These are phyloP conservation scores for Spathaspora passalidarum DNA, from an alignment of 805 yeast genomes.

Conservation along the genomic window DNA sequence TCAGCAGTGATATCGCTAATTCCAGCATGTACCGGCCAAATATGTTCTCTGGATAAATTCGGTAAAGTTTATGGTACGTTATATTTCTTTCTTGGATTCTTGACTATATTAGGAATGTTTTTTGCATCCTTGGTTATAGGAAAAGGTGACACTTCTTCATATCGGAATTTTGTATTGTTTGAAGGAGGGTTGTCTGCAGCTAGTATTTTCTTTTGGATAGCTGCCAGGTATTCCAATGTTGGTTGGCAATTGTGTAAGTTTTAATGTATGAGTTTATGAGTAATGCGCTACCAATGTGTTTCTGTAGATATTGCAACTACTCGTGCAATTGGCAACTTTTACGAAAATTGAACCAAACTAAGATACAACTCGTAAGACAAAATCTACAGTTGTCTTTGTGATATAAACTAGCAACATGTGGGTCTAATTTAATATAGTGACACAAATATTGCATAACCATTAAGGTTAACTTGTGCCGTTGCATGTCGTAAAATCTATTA, in stretches of 20 bases:
- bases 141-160: slow-evolving; percentile 24
- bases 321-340: background rate
- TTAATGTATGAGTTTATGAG: slow-evolving; percentile 9
- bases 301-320: too few relatives aligned
- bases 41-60: slow-evolving; percentile 52
- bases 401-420: too few relatives aligned
- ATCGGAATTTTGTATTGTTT: slow-evolving; percentile 43
- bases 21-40: slow-evolving; percentile 59
- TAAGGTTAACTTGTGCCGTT: too few relatives aligned
- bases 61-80: slow-evolving; percentile 56
- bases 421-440: too few relatives aligned
- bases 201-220: slow-evolving; percentile 37
- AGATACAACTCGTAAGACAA: too few relatives aligned
- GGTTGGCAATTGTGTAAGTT: slow-evolving; percentile 39
- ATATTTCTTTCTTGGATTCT: slow-evolving; percentile 35
- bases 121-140: slow-evolving; percentile 25
- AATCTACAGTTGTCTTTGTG: too few relatives aligned
- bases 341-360: too few relatives aligned
- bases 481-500: background rate
- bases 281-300: background rate
- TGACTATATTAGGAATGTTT: slow-evolving; percentile 28
- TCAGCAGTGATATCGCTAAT: slow-evolving; percentile 56
- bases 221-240: slow-evolving; percentile 44
- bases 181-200: slow-evolving; percentile 39
- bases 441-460: too few relatives aligned